phyloP scores from a whole-genome alignment of 1,284 basidiomycete genomes.

The Fomitopsis betulina region DNA sequence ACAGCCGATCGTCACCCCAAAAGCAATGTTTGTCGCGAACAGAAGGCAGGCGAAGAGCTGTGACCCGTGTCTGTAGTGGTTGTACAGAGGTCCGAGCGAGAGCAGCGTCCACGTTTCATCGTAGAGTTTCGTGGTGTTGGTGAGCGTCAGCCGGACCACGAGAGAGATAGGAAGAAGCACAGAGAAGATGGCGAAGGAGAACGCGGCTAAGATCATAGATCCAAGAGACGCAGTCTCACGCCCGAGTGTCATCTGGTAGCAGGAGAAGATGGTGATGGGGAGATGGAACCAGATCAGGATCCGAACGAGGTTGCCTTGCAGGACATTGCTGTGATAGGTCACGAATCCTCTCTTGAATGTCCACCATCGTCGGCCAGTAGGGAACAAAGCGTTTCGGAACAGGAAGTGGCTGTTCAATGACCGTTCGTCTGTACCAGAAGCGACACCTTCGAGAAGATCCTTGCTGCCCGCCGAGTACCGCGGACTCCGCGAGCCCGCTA shows the following conservation, averaged over 20 bases:
- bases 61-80: conserved; percentile 88
- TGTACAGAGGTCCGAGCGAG: conserved; percentile 93
- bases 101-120: conserved; percentile 90
- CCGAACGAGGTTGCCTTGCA: conserved; percentile 89
- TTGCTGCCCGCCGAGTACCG: conserved; percentile 46
- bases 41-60: conserved; percentile 85
- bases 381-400: conserved; percentile 30
- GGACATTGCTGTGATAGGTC: conserved; percentile 72
- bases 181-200: conserved; percentile 79
- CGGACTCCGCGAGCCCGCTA: conserved; percentile 48
- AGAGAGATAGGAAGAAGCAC: conserved; percentile 75
- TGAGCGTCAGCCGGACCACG: conserved; percentile 72
- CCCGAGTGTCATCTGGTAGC: conserved; percentile 76
- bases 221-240: conserved; percentile 44
- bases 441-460: conserved; percentile 42
- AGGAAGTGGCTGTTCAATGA: conserved; percentile 44
- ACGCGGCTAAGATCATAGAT: conserved; percentile 65
- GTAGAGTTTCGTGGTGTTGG: conserved; percentile 87
- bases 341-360: conserved; percentile 56
- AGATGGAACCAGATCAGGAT: conserved; percentile 90
- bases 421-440: conserved; percentile 45
- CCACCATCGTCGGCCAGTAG: conserved; percentile 42
- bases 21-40: conserved; percentile 77
- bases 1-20: conserved; percentile 84
- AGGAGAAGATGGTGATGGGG: conserved; percentile 88